Base-by-base conservation (phyloP, 163 green algal species). In the Prototheca wickerhamii region DNA sequence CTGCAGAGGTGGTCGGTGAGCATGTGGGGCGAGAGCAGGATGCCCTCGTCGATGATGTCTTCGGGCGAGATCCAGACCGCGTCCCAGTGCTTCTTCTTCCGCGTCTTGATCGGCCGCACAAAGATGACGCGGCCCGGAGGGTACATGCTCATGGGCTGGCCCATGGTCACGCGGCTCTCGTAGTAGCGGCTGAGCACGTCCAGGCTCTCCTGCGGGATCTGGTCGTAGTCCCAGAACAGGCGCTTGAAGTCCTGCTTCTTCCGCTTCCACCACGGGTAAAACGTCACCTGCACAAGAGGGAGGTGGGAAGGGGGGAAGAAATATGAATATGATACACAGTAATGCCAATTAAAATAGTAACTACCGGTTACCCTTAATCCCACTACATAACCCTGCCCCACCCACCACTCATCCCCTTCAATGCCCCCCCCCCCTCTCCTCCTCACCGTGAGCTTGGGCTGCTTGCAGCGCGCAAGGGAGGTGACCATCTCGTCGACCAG, bases 401-500 rank as follows among this genome's bases (percentile, higher is more conserved):
- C n/a, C n/a, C n/a, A n/a, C n/a, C n/a, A n/a, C n/a, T n/a, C n/a
- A n/a, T n/a, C n/a, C 25, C 51, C 20, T 30, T 20, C 54, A 30
- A 30, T 30, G 30, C 54, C 54, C 21, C 8, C 30, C 8, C 31
- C 20, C 8, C 12, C 32, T 15, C 18, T 46, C 30, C 30, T 25
- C 23, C 42, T 26, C 35, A 60, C 65, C 53, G 61, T 64, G 17
- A 75, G 56, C 42, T 72, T 70, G 57, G 59, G 69, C 67, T 74
- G 64, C 62, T 59, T 67, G 65, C 68, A 81, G 33, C 73, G 61
- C 0, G 70, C 69, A 26, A 82, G 70, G 2, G 64, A 61, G 3
- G 68, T 78, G 21, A 82, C 46, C 66, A 84, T 76, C 56, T 84
- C 79, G 35, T 82, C 79, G 64, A 86, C 72, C 21, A 86, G 68